Evolutionary conservation across 2,329 filamentous ascomycete species (phyloP), one percentile per base, ranked within the genome.

Genomic region (Pseudogymnoascus sp.): DNA sequence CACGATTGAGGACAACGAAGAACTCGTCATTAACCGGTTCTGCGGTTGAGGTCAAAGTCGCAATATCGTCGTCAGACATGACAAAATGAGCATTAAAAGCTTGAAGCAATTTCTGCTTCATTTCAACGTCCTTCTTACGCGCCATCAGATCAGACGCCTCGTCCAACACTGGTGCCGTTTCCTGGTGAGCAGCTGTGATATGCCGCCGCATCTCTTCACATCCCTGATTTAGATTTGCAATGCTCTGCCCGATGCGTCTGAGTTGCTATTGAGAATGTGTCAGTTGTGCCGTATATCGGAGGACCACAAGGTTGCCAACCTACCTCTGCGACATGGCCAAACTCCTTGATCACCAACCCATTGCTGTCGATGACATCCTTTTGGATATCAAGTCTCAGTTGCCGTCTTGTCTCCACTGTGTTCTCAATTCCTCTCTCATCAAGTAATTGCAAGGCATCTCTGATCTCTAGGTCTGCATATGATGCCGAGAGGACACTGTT

Each of bases 301-400:
- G n/a, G 13, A 2, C 15, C 21, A 44, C 17, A 25, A 25, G 39
- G n/a, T 21, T 51, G n/a, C 12, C 48, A 63, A 72, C 81, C 72
- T 75, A 93, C 90, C 81, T 95, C 90, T 31, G 92, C 91, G 66
- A 99, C 91, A 62, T 86, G 83, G 36, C 92, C 91, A 75, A 97
- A 97, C 72, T 96, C 91, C 61, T 84, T 81, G 63, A 97, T 85
- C 66, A 97, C 90, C 66, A 91, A 85, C 59, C 90, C 92, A 84
- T 97, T 97, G 75, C 89, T 92, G 66, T 93, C 85, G 62, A 97
- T 92, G 38, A 97, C 90, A 71, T 97, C 92, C 73, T 89, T 93
- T 72, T 97, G 92, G 1, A 96, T 81, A 71, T 95, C 87, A 1
- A 96, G 76, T 13, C 92, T 86, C 13, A 97, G 77, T 63, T 90